Evolutionary conservation across 2,329 filamentous ascomycete genomes (phyloP).

Genomic region (Tothia fuscella): DNA sequence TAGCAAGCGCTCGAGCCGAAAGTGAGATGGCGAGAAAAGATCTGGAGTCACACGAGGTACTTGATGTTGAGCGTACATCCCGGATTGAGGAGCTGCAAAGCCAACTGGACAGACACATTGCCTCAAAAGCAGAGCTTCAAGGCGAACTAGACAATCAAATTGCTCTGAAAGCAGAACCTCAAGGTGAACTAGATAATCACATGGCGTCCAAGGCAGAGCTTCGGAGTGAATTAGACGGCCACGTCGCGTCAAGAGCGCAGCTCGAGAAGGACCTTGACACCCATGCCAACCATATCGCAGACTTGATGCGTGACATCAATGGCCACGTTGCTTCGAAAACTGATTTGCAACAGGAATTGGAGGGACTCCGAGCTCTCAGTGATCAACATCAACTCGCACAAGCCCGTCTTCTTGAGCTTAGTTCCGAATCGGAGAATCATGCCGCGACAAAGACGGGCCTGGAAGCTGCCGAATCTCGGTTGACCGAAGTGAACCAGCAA

Average conservation of each 20-base stretch:
- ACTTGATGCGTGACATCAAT: not conserved
- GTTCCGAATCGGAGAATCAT: not conserved
- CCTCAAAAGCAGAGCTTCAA: not conserved
- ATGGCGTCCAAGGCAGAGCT: not conserved
- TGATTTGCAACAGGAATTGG: slow-evolving; percentile 3
- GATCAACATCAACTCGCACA: slow-evolving; percentile 2
- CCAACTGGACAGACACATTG: not conserved
- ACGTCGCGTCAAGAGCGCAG: not conserved
- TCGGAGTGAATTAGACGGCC: not conserved
- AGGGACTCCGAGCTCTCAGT: slow-evolving; percentile 1
- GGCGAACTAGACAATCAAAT: not conserved
- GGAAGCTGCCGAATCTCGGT: not conserved
- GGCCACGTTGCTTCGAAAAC: not conserved
- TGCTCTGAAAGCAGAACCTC: not conserved
- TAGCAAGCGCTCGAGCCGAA: not conserved
- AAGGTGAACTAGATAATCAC: slow-evolving; percentile 1
- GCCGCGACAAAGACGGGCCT: slow-evolving; percentile 2
- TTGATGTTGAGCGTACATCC: too few relatives aligned
- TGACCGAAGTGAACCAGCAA: slow-evolving; percentile 5
- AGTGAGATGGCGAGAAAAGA: too few relatives aligned
- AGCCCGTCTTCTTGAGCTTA: slow-evolving; percentile 1
- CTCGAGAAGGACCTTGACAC: slow-evolving; percentile 1
- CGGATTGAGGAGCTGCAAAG: not conserved
- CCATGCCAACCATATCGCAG: not conserved
- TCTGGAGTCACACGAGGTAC: too few relatives aligned